Conservation (phyloP, 208 protist genomes). For the Willaertia magna region DNA sequence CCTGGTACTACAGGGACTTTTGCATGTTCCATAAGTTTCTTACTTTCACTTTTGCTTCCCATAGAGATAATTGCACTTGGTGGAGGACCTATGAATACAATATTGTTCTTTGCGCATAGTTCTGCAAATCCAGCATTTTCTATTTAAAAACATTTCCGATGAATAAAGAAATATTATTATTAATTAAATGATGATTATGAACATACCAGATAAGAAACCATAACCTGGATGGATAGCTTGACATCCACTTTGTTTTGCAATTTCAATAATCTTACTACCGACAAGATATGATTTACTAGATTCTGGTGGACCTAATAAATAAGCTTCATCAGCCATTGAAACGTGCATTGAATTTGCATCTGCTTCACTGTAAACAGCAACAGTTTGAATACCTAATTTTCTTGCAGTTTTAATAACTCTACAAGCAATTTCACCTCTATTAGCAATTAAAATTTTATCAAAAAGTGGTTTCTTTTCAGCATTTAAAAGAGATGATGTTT, state of each 20-base stretch:
- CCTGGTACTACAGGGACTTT: constrained; percentile 71
- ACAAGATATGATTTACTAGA: constrained; percentile 65
- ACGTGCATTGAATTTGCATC: constrained; percentile 80
- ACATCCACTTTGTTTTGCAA: constrained; percentile 56
- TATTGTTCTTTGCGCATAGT: constrained; percentile 44
- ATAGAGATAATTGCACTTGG: constrained; percentile 71
- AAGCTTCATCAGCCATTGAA: constrained; percentile 59
- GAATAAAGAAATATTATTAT: too few species aligned
- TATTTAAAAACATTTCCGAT: too few species aligned
- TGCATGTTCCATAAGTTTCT: constrained; percentile 68
- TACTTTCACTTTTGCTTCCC: constrained; percentile 77
- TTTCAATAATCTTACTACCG: constrained; percentile 76
- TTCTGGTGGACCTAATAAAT: constrained; percentile 45
- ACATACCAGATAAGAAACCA: constrained; percentile 93
- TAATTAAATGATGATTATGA: too few species aligned
- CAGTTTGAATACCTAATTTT: constrained; percentile 76
- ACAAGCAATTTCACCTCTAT: constrained; percentile 94
- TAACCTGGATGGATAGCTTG: constrained; percentile 91
- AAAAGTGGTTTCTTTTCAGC: constrained; percentile 30
- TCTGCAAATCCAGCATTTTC: constrained; percentile 80
- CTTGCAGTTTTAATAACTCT: constrained; percentile 76
- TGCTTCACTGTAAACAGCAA: constrained; percentile 83
- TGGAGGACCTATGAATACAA: constrained; percentile 85
- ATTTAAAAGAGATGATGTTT: too few species aligned
- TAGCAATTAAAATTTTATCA: constrained; percentile 88